Percentiles rank a stretch among this genome's conserved stretches.
Conservation (phyloP, 352 stramenopile genomes). For the Phytophthora uliginosa region DNA sequence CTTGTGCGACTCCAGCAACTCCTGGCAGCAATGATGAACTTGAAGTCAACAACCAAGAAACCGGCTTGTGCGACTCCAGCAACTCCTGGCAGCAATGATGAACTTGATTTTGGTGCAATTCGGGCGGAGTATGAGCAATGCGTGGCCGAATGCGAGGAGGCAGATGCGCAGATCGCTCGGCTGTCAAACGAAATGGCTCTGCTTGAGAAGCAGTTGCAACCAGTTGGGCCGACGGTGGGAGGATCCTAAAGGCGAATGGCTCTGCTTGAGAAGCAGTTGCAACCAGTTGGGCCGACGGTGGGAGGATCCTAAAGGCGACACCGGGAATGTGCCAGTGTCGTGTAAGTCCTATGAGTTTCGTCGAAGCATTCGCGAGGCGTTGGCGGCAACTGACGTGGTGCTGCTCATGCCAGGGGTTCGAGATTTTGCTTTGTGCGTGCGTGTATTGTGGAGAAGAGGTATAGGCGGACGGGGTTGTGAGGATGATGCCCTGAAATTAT, state of each 20-base stretch:
- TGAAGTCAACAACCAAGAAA: conserved; percentile 9
- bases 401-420: conserved; percentile 24
- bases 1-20: conserved; percentile 3
- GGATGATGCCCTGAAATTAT: conserved; percentile 19
- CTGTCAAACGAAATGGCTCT: conserved; percentile 42
- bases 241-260: conserved; percentile 31
- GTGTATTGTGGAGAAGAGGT: conserved; percentile 15
- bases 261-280: conserved; percentile 36
- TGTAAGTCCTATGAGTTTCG: conserved; percentile 25
- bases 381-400: conserved; percentile 24
- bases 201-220: conserved; percentile 33
- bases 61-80: neutral
- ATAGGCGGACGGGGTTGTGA: conserved; percentile 2
- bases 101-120: conserved; percentile 38
- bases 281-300: conserved; percentile 11
- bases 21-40: neutral
- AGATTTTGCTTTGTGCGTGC: conserved; percentile 19
- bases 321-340: neutral
- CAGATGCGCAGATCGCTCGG: conserved; percentile 33
- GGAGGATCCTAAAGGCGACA: conserved; percentile 15
- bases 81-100: neutral
- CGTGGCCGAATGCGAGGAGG: conserved; percentile 37
- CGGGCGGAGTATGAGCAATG: conserved; percentile 42
- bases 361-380: conserved; percentile 6
- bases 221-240: conserved; percentile 14